Evolutionary conservation across 208 protist species (phyloP), one percentile per base, ranked within the genome.

Genomic region (Chromosphaera perkinsii): DNA sequence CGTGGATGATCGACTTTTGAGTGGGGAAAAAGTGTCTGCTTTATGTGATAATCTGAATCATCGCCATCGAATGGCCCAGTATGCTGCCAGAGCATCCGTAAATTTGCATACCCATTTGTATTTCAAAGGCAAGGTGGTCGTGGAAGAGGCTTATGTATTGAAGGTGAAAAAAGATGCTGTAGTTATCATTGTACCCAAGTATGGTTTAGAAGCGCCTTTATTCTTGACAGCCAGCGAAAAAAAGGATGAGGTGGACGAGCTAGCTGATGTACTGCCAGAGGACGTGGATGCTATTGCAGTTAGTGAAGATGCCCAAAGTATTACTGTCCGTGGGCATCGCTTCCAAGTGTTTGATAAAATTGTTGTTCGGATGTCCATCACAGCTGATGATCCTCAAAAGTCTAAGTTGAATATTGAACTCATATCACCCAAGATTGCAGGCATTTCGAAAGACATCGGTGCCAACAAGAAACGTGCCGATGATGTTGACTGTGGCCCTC

Each of bases 91-190:
- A 12, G 78, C 78, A 5, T 85, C 77, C 1, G 75, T 79, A 4
- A 73, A 79, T 29, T 59, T 90, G 9, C 73, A 86, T 63, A 84
- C 83, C 26, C 51, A 84, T 26, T 57, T 85, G 35, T 90, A 79
- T 63, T 90, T 90, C 55, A 80, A 77, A 47, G 66, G 66, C 22
- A 51, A 47, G 42, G 75, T 80, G 27, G 68, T 57, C 4, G 49
- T 66, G 29, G 75, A 78, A 33, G 72, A 68, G 14, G 73, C 54
- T 0, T 76, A 79, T 51, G 55, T 82, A 3, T 69, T 75, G 17
- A 54, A 62, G 33, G 62, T 84, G 1, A 57, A 55, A 24, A 57
- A 78, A 2, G 82, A 83, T 67, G 81, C 66, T 17, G 43, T 86
- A 43, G 61, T 79, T 29, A 79, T 85, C 1, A 31, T 84, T 0